Base-by-base conservation (phyloP, 2,329 filamentous ascomycete species). In the Simplicillium sp. region DNA sequence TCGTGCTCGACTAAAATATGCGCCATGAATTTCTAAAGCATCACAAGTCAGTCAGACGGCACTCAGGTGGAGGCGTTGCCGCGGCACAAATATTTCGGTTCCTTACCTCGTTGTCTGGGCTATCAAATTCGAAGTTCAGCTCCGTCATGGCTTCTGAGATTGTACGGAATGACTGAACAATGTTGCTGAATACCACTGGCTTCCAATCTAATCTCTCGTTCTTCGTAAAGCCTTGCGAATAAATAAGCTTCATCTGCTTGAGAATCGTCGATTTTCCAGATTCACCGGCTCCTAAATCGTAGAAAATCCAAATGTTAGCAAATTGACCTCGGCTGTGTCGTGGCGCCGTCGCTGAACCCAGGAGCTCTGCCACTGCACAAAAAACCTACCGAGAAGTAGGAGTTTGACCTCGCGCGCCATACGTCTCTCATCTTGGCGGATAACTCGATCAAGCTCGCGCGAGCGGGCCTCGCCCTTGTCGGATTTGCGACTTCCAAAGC, bases 231-330 rank as follows among this genome's bases (percentile, higher is more conserved):
- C 92, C 90, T 61, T 88, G 82, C 12, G 87, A 81, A 61, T 97
- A 92, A 53, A 98, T 96, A 63, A 98, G 81, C 62, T 90, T 90
- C 92, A 98, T 97, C 71, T 97, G 90, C 70, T 97, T 97, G 50
- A 97, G 77, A 44, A 97, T 89, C 2, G 90, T 97, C 8, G 90
- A 96, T 66, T 97, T 97, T 50, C 90, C 64, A 36, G 64, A 65
- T 85, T 97, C 90, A 58, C 90, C 90, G 54, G 90, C 90, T 62
- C 90, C 89, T 96, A 48, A 32, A 32, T n/a, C 31, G 43, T 41
- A 49, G 31, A 13, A 33, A 33, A 33, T 11, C 4, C 6, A 33
- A 25, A 25, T 25, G 20, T 25, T 25, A 25, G 20, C 20, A 25
- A 25, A 6, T 25, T 6, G 5, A 25, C 20, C 20, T 25, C 20